phyloP scores from a whole-genome alignment of 2,329 filamentous ascomycete genomes.

The Beauveria caledonica region DNA sequence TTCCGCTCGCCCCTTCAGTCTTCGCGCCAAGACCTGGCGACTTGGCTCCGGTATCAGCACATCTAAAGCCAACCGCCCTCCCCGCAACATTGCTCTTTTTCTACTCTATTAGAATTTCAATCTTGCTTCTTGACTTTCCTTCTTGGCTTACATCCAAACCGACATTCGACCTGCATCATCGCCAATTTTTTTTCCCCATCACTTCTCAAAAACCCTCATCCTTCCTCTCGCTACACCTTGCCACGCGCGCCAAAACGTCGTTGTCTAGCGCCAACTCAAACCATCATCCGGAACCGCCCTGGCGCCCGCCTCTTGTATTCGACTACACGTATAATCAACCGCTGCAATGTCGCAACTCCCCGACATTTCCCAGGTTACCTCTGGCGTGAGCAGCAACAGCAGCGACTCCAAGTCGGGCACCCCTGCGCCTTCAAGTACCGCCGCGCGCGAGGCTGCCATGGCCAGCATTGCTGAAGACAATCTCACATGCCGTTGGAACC shows the following conservation, averaged over 20 bases:
- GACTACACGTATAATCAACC: not conserved
- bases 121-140: not conserved
- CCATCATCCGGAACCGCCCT: not conserved
- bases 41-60: constrained; percentile 10
- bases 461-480: constrained; percentile 41
- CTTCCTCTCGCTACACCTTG: not conserved
- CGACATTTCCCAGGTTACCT: constrained; percentile 16
- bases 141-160: not conserved
- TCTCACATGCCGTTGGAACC: constrained; percentile 52
- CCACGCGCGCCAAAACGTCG: not conserved
- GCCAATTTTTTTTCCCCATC: not conserved
- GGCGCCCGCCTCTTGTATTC: not conserved
- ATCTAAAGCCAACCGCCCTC: constrained; percentile 10
- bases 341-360: constrained; percentile 8
- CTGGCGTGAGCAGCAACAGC: constrained; percentile 31
- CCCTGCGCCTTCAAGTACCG: constrained; percentile 41
- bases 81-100: constrained; percentile 6
- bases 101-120: constrained; percentile 1
- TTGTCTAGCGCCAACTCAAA: not conserved
- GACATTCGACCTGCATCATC: not conserved
- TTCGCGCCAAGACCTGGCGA: constrained; percentile 9
- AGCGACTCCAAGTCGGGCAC: constrained; percentile 45
- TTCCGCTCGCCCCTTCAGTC: constrained; percentile 29
- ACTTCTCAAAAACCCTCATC: not conserved
- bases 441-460: constrained; percentile 35